Conservation (phyloP, 2,329 filamentous ascomycete genomes). For the Calycina marina region DNA sequence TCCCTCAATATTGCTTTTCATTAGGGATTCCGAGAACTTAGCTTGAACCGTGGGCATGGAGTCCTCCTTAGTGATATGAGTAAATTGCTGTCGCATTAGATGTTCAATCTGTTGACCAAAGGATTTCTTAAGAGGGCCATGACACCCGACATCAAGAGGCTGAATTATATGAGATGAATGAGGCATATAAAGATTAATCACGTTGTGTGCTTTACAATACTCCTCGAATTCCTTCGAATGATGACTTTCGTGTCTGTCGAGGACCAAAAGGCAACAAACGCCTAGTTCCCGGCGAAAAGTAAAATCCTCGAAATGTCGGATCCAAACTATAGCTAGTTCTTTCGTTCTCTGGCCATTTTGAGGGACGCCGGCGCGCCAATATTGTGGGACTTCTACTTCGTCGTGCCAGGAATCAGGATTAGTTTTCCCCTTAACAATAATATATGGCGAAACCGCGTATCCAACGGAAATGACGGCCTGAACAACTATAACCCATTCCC, state of each 20-base stretch:
- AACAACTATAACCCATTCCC: not conserved
- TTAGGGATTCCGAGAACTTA: not conserved
- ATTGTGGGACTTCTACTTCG: not conserved
- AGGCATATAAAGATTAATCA: constrained; percentile 1
- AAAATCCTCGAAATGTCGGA: constrained; percentile 1
- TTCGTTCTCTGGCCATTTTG: constrained; percentile 5
- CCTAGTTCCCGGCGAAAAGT: not conserved
- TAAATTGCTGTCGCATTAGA: not conserved
- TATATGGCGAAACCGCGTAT: not conserved
- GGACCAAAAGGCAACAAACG: constrained; percentile 2
- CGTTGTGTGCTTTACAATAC: constrained; percentile 1
- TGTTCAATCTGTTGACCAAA: not conserved
- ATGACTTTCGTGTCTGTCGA: constrained; percentile 4
- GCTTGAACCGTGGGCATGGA: not conserved
- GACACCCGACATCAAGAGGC: constrained; percentile 1
- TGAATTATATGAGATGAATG: not conserved
- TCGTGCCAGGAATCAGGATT: not conserved
- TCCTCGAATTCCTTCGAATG: not conserved
- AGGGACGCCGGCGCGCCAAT: not conserved
- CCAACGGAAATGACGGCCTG: not conserved
- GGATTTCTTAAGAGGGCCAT: not conserved
- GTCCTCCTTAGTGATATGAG: constrained; percentile 1
- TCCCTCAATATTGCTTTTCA: not conserved
- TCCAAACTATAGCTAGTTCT: constrained; percentile 1
- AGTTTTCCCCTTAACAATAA: not conserved